Evolutionary conservation across 306 rosid genomes (phyloP).

Genomic region (Cucurbita pepo): DNA sequence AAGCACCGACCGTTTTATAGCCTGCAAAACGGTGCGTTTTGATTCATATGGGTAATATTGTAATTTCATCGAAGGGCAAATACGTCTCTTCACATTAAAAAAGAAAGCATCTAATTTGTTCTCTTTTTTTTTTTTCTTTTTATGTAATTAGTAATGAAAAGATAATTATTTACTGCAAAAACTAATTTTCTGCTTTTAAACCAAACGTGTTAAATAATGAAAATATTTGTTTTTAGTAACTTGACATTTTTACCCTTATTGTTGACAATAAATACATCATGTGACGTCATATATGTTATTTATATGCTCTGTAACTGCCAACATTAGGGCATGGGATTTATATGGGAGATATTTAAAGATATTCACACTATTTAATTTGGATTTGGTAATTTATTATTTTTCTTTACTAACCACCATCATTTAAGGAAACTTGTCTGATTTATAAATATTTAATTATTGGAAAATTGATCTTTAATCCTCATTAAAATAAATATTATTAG

Average conservation of each 20-base stretch:
- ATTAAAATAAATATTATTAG: neutral
- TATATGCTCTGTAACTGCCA: neutral
- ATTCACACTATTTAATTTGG: neutral
- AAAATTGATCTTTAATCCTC: too few species aligned
- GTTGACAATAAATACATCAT: neutral
- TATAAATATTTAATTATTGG: too few species aligned
- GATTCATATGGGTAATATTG: neutral
- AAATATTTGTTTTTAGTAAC: neutral
- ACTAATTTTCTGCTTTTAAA: neutral
- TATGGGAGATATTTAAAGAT: neutral
- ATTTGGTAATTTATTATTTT: too few species aligned
- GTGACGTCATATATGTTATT: neutral
- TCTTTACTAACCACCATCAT: too few species aligned
- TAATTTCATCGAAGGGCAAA: neutral
- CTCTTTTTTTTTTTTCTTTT: neutral
- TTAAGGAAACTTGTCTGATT: too few species aligned
- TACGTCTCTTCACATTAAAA: neutral
- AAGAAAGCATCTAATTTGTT: neutral
- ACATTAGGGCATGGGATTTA: neutral
- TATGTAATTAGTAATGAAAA: too few species aligned
- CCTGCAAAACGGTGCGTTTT: neutral
- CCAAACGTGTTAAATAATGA: neutral
- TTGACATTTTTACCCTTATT: neutral
- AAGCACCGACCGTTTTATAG: conserved; percentile 5
- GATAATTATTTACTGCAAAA: neutral